Conservation (phyloP, 140 eudicot genomes). For the Oenanthe javanica region DNA sequence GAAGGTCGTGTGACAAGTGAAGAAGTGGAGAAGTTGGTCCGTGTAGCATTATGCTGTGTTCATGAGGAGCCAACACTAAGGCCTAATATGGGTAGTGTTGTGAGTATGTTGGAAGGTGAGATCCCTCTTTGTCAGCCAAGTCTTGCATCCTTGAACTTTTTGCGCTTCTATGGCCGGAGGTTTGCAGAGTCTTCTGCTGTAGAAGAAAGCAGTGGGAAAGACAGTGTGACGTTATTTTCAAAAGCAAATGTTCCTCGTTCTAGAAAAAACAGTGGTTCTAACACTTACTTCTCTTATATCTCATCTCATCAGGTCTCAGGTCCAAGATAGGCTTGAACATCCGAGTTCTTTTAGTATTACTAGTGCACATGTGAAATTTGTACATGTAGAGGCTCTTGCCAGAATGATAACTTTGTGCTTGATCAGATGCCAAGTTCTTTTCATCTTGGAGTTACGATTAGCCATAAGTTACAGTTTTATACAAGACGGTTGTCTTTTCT, state of each 20-base stretch:
- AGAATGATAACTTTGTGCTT: neutral
- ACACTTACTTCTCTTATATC: slow-evolving; percentile 22
- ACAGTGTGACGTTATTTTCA: slow-evolving; percentile 14
- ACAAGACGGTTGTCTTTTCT: neutral
- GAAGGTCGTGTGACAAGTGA: slow-evolving; percentile 38
- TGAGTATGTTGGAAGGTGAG: slow-evolving; percentile 44
- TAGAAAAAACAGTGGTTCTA: slow-evolving; percentile 18
- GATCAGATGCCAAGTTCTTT: neutral
- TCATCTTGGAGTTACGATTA: neutral
- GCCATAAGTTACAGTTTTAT: neutral
- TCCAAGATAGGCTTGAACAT: slow-evolving; percentile 29
- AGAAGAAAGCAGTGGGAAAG: slow-evolving; percentile 14
- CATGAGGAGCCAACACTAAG: slow-evolving; percentile 53
- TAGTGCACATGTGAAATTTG: neutral
- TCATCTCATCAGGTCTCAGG: slow-evolving; percentile 50
- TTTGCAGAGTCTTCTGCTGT: slow-evolving; percentile 32
- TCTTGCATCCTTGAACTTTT: slow-evolving; percentile 33
- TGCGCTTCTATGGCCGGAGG: slow-evolving; percentile 46
- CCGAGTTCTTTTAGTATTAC: neutral
- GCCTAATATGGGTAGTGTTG: slow-evolving; percentile 47
- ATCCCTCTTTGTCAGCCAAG: slow-evolving; percentile 29
- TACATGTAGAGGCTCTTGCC: neutral
- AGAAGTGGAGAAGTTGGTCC: slow-evolving; percentile 46
- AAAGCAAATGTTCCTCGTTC: slow-evolving; percentile 11
- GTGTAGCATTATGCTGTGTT: slow-evolving; percentile 51